A percentile compares a stretch with the other conserved stretches of the same genome.
These are phyloP conservation scores for Lasiodiplodia gonubiensis DNA, from an alignment of 2,329 filamentous ascomycete genomes.

Conservation along the genomic window DNA sequence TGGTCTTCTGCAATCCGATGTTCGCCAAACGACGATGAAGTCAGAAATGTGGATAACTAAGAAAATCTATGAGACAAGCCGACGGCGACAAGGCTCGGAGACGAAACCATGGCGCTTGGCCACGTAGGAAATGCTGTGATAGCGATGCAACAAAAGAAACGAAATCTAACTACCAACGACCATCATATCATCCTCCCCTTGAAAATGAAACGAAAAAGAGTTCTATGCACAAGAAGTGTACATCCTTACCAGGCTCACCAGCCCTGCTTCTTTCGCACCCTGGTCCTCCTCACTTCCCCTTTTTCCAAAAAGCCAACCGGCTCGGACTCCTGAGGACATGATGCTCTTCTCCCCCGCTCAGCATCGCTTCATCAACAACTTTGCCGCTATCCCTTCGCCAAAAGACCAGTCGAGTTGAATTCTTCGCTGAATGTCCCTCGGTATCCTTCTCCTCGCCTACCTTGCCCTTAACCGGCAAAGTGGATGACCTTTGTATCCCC, in stretches of 20 bases:
- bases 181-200: background rate
- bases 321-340: background rate
- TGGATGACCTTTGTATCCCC: background rate
- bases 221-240: no score
- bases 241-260: background rate
- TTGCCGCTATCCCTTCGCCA: constrained; percentile 12
- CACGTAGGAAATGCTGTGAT: background rate
- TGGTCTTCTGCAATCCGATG: background rate
- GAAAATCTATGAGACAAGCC: background rate
- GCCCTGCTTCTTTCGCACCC: background rate
- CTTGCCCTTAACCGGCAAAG: background rate
- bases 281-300: background rate
- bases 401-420: constrained; percentile 1
- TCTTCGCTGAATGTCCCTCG: background rate
- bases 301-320: constrained; percentile 25
- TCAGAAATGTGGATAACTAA: background rate
- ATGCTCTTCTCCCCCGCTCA: background rate
- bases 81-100: background rate
- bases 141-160: background rate
- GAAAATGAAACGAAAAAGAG: background rate
- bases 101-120: background rate
- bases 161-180: background rate
- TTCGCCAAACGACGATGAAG: background rate
- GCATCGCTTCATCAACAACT: background rate
- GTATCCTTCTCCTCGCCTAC: background rate